phyloP scores from a whole-genome alignment of 176 grass and related monocot species.

The Aegilops umbellulata region DNA sequence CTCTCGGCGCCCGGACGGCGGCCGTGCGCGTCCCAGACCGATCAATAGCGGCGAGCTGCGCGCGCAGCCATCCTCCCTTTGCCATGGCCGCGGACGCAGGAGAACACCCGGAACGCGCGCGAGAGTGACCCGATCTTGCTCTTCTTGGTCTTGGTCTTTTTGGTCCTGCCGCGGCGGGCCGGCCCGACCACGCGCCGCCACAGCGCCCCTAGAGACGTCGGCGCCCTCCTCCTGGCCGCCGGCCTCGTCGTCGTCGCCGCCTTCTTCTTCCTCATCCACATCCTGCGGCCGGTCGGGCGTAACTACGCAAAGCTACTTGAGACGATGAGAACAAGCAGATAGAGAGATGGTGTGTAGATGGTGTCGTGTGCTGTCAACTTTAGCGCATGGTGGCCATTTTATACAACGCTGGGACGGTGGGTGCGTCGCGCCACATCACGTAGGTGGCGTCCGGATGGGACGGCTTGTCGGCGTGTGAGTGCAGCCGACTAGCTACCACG shows the following conservation, averaged over 20 bases:
- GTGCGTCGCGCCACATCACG: background rate
- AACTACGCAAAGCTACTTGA: background rate
- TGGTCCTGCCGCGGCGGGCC: background rate
- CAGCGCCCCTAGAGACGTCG: constrained; percentile 18
- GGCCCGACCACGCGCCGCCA: constrained; percentile 32
- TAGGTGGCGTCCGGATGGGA: background rate
- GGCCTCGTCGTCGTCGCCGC: background rate
- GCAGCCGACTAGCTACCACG: background rate
- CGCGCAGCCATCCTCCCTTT: background rate
- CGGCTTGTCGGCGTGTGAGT: background rate
- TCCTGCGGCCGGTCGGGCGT: background rate
- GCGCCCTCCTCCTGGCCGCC: background rate
- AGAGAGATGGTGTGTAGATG: background rate
- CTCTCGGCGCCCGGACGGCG: background rate
- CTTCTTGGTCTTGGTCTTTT: background rate
- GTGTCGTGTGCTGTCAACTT: background rate
- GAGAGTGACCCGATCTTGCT: constrained; percentile 2
- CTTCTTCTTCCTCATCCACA: constrained; percentile 40
- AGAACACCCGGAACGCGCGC: constrained; percentile 13
- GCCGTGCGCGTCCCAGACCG: background rate
- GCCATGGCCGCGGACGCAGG: background rate
- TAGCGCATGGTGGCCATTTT: background rate
- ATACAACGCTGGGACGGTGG: background rate
- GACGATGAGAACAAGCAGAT: background rate
- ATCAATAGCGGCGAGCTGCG: background rate